Base-by-base conservation (phyloP, 306 rosid species). In the Begonia fuchsioides region DNA sequence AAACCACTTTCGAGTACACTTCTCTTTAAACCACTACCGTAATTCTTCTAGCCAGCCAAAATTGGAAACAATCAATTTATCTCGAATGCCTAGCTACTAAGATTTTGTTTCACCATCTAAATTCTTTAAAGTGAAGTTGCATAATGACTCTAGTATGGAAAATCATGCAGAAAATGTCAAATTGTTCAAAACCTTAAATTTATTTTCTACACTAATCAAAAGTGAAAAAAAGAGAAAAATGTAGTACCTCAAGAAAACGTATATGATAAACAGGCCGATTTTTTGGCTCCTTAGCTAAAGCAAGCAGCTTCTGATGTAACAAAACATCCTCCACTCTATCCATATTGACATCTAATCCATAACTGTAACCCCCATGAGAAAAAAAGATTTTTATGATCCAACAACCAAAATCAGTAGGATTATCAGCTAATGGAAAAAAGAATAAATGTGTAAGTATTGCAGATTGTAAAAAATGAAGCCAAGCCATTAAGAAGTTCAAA, bases 251-350 rank as follows among this genome's bases (percentile, higher is more conserved):
- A 62, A 92, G 53, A 68, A 82, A 79, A 56, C 98, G 98, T 41
- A 82, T 76, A 57, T 77, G 80, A 64, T 67, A 85, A 43, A 77
- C 93, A 12, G 98, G 98, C 45, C 96, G 87, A 75, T 85, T 92
- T 60, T 72, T 78, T 8, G 98, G 98, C 32, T 82, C 93, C 75
- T 59, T 92, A 12, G 98, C 98, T 64, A 75, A 56, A 58, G 67
- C 73, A 68, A 92, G 96, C 71, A 92, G 92, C 52, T 35, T 79
- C 64, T 71, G 92, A 68, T 92, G 98, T 58, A 92, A 52, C 62
- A 85, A 53, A 72, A 92, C 88, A 60, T 92, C 98, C 72, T 92
- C 96, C 55, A 83, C 98, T 78, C 77, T 77, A 38, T 92, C 98
- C 55, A 85, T 65, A 78, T 92, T 92, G 38, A 92, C 87, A 64